A percentile compares a stretch with the other conserved stretches of the same genome.
Conservation (phyloP, 164 flowering plant species). For the Umbilicus rupestris region DNA sequence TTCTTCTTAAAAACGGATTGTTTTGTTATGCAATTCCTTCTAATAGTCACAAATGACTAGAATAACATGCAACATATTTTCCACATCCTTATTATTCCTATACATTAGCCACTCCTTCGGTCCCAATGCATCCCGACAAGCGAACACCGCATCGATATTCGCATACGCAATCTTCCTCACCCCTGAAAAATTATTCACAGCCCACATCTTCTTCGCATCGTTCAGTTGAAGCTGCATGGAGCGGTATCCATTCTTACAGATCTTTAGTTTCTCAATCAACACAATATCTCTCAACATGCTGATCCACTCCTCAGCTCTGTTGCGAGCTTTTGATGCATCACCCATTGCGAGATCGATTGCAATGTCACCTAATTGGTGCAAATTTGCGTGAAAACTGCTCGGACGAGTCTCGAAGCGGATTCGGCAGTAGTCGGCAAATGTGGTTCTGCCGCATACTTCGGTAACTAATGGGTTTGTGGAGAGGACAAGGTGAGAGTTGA, state of each 20-base stretch:
- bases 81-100: conserved; percentile 1
- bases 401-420: background rate
- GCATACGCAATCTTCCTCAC: background rate
- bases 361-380: background rate
- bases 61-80: background rate
- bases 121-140: background rate
- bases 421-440: background rate
- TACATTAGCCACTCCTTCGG: background rate
- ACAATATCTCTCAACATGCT: background rate
- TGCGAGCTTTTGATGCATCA: background rate
- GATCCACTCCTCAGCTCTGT: background rate
- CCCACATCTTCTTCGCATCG: background rate
- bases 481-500: background rate
- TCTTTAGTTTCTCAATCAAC: background rate
- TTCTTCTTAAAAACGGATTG: too few relatives aligned
- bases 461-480: background rate
- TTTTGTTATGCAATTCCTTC: background rate
- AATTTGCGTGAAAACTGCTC: background rate
- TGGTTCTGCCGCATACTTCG: background rate
- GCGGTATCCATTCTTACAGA: background rate
- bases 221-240: background rate
- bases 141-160: background rate
- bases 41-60: background rate
- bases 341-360: background rate
- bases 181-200: background rate